Conservation (phyloP, 306 rosid genomes). For the Prinsepia uniflora region DNA sequence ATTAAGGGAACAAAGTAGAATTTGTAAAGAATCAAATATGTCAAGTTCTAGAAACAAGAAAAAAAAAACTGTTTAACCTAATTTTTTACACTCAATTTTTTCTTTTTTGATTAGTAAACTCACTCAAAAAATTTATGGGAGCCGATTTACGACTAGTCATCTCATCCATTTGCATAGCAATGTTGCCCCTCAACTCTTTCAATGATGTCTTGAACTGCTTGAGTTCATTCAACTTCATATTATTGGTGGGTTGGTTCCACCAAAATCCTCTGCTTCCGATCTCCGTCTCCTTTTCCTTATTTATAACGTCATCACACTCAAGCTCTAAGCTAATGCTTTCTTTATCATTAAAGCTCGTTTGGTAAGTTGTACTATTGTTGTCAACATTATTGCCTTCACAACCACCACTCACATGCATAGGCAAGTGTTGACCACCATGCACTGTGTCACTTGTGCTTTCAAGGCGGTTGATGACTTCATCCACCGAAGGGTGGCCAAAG, state of each 20-base stretch:
- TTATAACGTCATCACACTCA: not conserved
- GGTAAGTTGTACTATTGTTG: not conserved
- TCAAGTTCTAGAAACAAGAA: too few relatives aligned
- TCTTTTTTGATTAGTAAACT: too few relatives aligned
- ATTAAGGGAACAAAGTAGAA: too few relatives aligned
- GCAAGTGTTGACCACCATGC: too few relatives aligned
- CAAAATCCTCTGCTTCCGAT: not conserved
- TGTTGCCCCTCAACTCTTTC: slow-evolving; percentile 10
- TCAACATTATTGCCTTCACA: not conserved
- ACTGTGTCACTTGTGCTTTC: not conserved
- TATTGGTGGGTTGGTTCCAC: slow-evolving; percentile 19
- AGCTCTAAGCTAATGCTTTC: too few relatives aligned
- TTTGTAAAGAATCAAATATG: too few relatives aligned
- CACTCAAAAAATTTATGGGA: not conserved
- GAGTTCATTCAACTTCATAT: slow-evolving; percentile 25
- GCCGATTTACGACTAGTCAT: not conserved
- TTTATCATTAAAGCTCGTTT: not conserved
- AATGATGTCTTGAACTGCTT: slow-evolving; percentile 9
- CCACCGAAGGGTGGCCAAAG: slow-evolving; percentile 16
- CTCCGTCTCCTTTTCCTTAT: not conserved
- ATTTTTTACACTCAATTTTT: not conserved
- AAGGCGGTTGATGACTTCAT: not conserved
- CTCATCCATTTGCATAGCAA: not conserved
- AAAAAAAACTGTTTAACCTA: too few relatives aligned
- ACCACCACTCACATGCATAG: not conserved